Evolutionary conservation across 2,329 filamentous ascomycete species (phyloP), one percentile per base, ranked within the genome.

Genomic region (Corinectria fuckeliana): DNA sequence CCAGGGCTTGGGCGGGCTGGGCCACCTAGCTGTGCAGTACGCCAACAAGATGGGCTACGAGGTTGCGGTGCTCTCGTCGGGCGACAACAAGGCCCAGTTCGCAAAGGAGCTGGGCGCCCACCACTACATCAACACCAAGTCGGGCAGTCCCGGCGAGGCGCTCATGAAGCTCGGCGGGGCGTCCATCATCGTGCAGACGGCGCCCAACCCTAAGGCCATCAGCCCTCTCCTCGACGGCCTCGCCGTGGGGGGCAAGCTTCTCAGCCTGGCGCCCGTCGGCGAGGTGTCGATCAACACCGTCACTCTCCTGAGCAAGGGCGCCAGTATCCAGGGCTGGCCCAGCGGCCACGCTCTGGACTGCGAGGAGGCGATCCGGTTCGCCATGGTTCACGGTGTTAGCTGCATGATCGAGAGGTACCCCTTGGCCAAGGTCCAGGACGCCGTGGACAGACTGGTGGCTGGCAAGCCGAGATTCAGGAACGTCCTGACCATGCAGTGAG

Each of bases 21-120:
- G 91, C 2, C 91, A 94, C 74, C 74, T 94, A 26, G 91, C 90
- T 0, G 87, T 93, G 26, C 90, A 93, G 72, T 93, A 89, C 72
- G 90, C 90, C 4, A 80, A 80, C 49, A 87, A 88, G 75, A 92
- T 93, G 90, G 91, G 91, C 4, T 93, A 89, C 75, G 82, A 85
- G 58, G 86, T 91, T 5, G 86, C 86, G 2, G 91, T 89, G 0
- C 81, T 93, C 50, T 89, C 86, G 9, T 84, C 85, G 0, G 86
- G 87, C 8, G 82, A 86, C 60, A 81, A 79, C 65, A 94, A 94
- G 80, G 83, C 83, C 60, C 82, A 86, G 0, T 91, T 93, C 69
- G 89, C 90, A 0, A 74, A 68, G 58, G 56, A 76, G 54, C 74
- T 82, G 5, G 79, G 80, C 2, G 80, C 79, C 3, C 72, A 75